These are phyloP conservation scores for Saccharomycopsis oosterbeekiorum DNA, from an alignment of 805 yeast species.

Conservation along the genomic window DNA sequence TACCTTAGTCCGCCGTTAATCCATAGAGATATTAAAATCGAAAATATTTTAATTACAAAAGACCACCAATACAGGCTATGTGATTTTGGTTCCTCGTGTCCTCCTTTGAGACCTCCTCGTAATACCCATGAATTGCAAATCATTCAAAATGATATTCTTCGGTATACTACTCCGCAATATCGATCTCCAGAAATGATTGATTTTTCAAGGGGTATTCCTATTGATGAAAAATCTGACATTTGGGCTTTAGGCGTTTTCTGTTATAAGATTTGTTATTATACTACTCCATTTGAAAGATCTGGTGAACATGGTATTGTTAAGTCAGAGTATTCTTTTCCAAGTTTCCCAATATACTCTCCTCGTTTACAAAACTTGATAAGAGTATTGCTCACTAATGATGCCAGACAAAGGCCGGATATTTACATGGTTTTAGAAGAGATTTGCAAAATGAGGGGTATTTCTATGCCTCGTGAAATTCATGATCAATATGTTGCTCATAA, in stretches of 20 bases:
- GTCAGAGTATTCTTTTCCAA: conserved; percentile 71
- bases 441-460: conserved; percentile 47
- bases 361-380: conserved; percentile 66
- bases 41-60: conserved; percentile 76
- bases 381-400: conserved; percentile 75
- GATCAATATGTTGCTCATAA: conserved; percentile 18
- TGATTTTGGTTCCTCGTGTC: conserved; percentile 87
- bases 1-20: conserved; percentile 59
- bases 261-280: conserved; percentile 83
- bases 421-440: conserved; percentile 65
- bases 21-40: conserved; percentile 87
- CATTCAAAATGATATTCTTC: conserved; percentile 75
- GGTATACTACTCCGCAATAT: conserved; percentile 93
- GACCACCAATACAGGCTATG: conserved; percentile 67
- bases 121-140: conserved; percentile 62
- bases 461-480: conserved; percentile 31
- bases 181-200: conserved; percentile 96
- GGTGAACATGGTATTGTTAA: conserved; percentile 82
- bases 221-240: conserved; percentile 86
- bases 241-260: conserved; percentile 96
- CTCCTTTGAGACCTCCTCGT: conserved; percentile 63
- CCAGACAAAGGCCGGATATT: conserved; percentile 74
- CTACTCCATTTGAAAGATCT: conserved; percentile 83
- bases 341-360: conserved; percentile 57
- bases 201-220: conserved; percentile 68